Conservation (phyloP, 768 basidiomycete genomes). For the Phylloporus sp. region DNA sequence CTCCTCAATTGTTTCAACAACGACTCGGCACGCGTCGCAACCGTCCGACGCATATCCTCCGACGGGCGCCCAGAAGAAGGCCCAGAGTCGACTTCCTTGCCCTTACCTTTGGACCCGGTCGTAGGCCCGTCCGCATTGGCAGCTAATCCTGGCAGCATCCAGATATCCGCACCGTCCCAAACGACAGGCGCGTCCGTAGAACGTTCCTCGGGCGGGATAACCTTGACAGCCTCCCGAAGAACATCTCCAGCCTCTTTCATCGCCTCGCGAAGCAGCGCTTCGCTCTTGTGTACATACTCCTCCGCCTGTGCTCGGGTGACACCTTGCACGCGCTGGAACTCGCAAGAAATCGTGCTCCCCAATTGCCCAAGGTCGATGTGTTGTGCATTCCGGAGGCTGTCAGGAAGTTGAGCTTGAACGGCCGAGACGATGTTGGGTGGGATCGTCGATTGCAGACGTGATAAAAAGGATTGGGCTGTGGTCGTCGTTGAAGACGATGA, state of each 20-base stretch:
- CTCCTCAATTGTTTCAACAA: slow-evolving; percentile 67
- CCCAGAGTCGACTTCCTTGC: slow-evolving; percentile 29
- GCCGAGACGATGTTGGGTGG: slow-evolving; percentile 69
- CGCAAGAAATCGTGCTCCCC: slow-evolving; percentile 54
- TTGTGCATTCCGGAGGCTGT: slow-evolving; percentile 56
- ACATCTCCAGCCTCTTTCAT: slow-evolving; percentile 79
- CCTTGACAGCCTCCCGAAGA: slow-evolving; percentile 84
- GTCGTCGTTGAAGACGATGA: slow-evolving; percentile 15
- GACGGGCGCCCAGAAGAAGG: slow-evolving; percentile 26
- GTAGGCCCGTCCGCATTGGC: slow-evolving; percentile 17
- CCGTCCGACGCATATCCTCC: slow-evolving; percentile 46
- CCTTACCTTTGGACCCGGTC: slow-evolving; percentile 31
- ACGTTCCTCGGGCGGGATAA: slow-evolving; percentile 73
- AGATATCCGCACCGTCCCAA: slow-evolving; percentile 88
- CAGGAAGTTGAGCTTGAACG: slow-evolving; percentile 64
- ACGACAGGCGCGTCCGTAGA: slow-evolving; percentile 33
- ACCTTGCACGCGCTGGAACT: slow-evolving; percentile 72
- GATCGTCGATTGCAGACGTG: slow-evolving; percentile 67
- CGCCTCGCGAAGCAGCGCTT: slow-evolving; percentile 57
- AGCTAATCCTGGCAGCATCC: slow-evolving; percentile 55
- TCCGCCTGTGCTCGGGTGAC: slow-evolving; percentile 73
- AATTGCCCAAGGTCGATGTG: slow-evolving; percentile 67
- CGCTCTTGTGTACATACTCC: slow-evolving; percentile 77
- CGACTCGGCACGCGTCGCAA: slow-evolving; percentile 71
- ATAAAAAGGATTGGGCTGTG: slow-evolving; percentile 47